Percentiles rank a stretch among this genome's conserved stretches.
Conservation (phyloP, 2,329 filamentous ascomycete genomes). For the Trichoderma sp. region DNA sequence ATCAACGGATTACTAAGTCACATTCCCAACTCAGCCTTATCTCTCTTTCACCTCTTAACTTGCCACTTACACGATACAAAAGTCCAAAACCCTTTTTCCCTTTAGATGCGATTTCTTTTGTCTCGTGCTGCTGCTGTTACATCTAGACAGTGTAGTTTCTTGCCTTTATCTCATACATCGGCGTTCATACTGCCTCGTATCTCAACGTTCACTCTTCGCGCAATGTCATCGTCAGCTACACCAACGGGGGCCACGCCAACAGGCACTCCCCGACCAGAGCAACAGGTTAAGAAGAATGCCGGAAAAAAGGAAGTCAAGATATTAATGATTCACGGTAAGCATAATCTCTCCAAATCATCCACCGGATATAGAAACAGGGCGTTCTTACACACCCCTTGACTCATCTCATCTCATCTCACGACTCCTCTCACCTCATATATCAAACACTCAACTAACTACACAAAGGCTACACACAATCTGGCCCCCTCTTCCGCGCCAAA, state of each 20-base stretch:
- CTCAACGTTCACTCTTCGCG: constrained; percentile 28
- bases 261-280: constrained; percentile 32
- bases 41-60: neutral
- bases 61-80: constrained; percentile 5
- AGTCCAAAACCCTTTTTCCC: neutral
- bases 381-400: neutral
- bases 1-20: constrained; percentile 19
- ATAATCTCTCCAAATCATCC: neutral
- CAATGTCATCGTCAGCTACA: constrained; percentile 37
- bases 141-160: neutral
- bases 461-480: constrained; percentile 86
- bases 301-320: constrained; percentile 63
- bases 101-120: constrained; percentile 5
- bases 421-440: neutral
- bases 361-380: neutral
- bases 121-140: neutral
- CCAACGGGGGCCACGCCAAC: constrained; percentile 29
- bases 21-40: neutral
- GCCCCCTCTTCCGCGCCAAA: constrained; percentile 81
- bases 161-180: constrained; percentile 32
- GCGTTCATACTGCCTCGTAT: constrained; percentile 18
- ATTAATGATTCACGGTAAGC: constrained; percentile 74
- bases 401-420: neutral
- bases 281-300: constrained; percentile 41
- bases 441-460: neutral